Conservation (phyloP, 495 filamentous ascomycete genomes). For the Lasiosphaeriaceae sp. region DNA sequence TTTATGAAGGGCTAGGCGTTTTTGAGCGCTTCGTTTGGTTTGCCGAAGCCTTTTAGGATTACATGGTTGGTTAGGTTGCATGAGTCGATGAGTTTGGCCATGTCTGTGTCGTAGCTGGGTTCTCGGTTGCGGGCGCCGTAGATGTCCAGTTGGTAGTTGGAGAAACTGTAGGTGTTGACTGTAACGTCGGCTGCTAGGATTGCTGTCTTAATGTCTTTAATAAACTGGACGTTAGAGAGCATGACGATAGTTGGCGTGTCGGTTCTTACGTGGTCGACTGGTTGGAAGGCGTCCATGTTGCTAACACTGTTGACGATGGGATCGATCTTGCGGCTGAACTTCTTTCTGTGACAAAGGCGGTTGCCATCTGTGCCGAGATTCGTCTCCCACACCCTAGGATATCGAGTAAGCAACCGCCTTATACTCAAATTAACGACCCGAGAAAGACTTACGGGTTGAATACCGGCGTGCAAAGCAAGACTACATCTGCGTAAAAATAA, state of each 20-base stretch:
- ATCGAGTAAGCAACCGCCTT: neutral
- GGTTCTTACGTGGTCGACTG: slow-evolving; percentile 18
- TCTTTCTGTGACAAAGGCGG: slow-evolving; percentile 53
- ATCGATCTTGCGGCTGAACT: slow-evolving; percentile 60
- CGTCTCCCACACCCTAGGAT: slow-evolving; percentile 51
- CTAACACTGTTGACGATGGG: slow-evolving; percentile 66
- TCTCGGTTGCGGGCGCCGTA: slow-evolving; percentile 62
- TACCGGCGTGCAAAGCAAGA: slow-evolving; percentile 61
- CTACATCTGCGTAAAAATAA: slow-evolving; percentile 60
- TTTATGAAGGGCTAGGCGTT: slow-evolving; percentile 64
- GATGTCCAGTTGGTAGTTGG: slow-evolving; percentile 57
- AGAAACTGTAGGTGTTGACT: slow-evolving; percentile 61
- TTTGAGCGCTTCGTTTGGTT: slow-evolving; percentile 53
- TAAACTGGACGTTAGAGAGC: slow-evolving; percentile 58
- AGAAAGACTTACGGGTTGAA: slow-evolving; percentile 51
- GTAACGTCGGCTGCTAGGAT: slow-evolving; percentile 62
- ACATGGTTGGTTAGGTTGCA: slow-evolving; percentile 52
- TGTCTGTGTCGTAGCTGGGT: slow-evolving; percentile 58
- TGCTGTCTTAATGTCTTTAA: slow-evolving; percentile 64
- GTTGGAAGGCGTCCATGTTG: slow-evolving; percentile 61
- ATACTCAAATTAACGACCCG: too few relatives aligned
- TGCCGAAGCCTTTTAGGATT: slow-evolving; percentile 53
- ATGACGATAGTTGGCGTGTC: neutral
- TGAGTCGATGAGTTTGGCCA: slow-evolving; percentile 58
- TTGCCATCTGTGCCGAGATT: slow-evolving; percentile 61